Evolutionary conservation across 1,284 basidiomycete genomes (phyloP).

Genomic region (Rhodofomes roseus): DNA sequence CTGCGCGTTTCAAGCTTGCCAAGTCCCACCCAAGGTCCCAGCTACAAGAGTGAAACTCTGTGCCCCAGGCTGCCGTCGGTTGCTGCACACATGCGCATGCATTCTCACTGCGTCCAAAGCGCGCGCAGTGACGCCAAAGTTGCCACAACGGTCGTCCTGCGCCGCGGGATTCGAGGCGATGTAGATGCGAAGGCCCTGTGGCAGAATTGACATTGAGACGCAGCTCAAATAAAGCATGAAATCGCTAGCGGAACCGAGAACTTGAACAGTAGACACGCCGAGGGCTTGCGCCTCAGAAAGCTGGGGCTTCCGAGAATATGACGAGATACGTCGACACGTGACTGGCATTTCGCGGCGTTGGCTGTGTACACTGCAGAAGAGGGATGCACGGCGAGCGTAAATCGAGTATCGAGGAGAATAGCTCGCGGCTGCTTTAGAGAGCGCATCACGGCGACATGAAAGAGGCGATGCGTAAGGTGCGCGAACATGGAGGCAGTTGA

Average conservation of each 20-base stretch:
- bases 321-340: neutral
- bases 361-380: no score
- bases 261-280: neutral
- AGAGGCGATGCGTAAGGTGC: neutral
- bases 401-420: no score
- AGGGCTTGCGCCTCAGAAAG: neutral
- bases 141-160: neutral
- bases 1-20: neutral
- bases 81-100: neutral
- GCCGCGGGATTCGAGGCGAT: neutral
- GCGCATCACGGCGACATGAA: neutral
- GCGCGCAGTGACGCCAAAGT: neutral
- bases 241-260: neutral
- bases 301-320: neutral
- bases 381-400: no score
- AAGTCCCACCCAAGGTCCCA: neutral
- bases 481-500: neutral
- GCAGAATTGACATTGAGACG: neutral
- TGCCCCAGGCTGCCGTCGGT: neutral
- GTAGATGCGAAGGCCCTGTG: neutral
- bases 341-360: neutral
- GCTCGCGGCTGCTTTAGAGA: no score
- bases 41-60: neutral
- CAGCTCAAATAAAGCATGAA: neutral
- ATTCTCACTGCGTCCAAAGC: neutral